A percentile compares a stretch with the other conserved stretches of the same genome.
These are phyloP conservation scores for Ilex asprella DNA, from an alignment of 257 asterid genomes.

Conservation along the genomic window DNA sequence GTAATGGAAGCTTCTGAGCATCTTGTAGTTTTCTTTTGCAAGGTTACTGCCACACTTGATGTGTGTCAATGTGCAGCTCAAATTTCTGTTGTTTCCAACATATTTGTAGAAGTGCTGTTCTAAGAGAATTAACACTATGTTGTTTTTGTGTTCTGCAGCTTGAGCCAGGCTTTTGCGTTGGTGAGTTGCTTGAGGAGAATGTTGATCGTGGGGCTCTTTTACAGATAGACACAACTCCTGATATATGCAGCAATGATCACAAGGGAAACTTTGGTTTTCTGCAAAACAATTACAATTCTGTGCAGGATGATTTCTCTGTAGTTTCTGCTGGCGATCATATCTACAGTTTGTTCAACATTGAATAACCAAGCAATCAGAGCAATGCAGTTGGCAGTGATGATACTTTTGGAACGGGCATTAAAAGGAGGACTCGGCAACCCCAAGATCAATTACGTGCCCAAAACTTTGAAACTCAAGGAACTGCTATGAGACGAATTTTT, in stretches of 20 bases:
- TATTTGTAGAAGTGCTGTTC: background rate
- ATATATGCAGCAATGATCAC: background rate
- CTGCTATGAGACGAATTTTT: background rate
- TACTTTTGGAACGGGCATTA: background rate
- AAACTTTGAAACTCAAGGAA: background rate
- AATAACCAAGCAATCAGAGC: background rate
- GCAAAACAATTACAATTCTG: background rate
- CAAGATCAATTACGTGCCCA: background rate
- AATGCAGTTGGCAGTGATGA: background rate
- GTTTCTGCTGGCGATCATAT: background rate
- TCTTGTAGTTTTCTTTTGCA: background rate
- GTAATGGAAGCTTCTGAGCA: background rate
- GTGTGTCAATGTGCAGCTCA: background rate
- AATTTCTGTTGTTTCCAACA: background rate
- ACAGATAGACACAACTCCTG: background rate
- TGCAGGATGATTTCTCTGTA: background rate
- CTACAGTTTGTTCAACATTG: background rate
- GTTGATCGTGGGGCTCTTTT: background rate
- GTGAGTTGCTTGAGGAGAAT: background rate
- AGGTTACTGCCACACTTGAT: background rate
- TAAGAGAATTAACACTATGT: too few relatives aligned
- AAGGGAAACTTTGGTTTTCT: background rate
- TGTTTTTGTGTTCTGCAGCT: background rate
- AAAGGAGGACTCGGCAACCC: background rate
- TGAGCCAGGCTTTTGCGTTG: background rate